Base-by-base conservation (phyloP, 2,329 filamentous ascomycete species). In the Phialophora verrucosa region DNA sequence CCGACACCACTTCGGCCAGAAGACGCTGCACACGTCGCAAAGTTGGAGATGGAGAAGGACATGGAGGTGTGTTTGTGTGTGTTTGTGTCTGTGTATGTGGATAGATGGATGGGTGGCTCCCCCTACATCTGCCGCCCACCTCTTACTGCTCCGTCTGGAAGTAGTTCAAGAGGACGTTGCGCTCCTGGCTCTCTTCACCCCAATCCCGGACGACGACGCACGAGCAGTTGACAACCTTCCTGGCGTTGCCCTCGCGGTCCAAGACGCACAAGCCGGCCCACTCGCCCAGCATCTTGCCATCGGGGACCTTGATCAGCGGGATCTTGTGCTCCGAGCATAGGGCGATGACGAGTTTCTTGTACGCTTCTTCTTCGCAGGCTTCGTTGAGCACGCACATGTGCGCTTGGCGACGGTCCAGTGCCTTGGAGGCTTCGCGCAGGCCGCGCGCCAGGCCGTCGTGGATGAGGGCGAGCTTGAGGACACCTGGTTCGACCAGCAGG, bases 301-400 rank as follows among this genome's bases (percentile, higher is more conserved):
- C 95, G 75, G 93, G 94, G 73, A 99, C 95, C 92, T 99, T 98
- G 89, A 99, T 99, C 78, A 99, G 87, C 74, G 95, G 95, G 78
- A 99, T 99, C 90, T 97, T 97, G 88, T 99, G 95, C 90, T 99
- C 95, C 73, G 91, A 92, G 91, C 95, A 99, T 70, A 99, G 91
- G 71, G 95, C 95, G 76, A 98, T 91, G 78, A 99, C 94, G 74
- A 99, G 90, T 91, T 99, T 99, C 93, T 99, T 99, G 89, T 99
- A 99, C 75, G 95, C 94, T 85, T 99, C 95, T 89, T 99, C 95
- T 87, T 99, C 95, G 88, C 95, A 99, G 75, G 91, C 90, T 90
- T 99, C 95, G 90, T 99, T 99, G 78, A 99, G 90, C 76, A 99
- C 95, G 83, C 95, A 99, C 93, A 99, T 98, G 87, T 99, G 95